Evolutionary conservation across 257 asterid species (phyloP).

Genomic region (Nicotiana tabacum): DNA sequence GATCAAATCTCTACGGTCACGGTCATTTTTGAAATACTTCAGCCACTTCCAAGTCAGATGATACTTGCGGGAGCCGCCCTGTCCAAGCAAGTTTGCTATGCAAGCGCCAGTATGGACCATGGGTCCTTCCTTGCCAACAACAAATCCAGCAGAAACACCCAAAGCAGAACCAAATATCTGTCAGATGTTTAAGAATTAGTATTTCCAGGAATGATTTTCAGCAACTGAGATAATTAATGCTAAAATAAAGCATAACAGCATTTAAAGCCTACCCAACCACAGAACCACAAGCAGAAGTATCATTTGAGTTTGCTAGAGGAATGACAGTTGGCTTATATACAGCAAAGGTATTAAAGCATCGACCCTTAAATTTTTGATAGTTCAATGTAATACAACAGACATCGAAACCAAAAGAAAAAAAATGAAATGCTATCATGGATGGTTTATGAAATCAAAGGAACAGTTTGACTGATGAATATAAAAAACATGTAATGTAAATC

Average conservation of each 20-base stretch:
- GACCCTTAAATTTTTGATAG: not conserved
- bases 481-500: not conserved
- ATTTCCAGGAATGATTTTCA: not conserved
- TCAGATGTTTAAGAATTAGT: not conserved
- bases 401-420: too few species aligned
- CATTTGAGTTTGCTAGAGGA: conserved; percentile 1
- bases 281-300: not conserved
- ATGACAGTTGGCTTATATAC: not conserved
- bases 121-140: conserved; percentile 99
- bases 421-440: not conserved
- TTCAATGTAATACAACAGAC: not conserved
- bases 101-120: conserved; percentile 99
- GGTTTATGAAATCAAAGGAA: not conserved
- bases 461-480: not conserved
- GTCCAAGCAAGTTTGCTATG: conserved; percentile 93
- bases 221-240: not conserved
- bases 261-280: not conserved
- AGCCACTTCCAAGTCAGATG: conserved; percentile 94
- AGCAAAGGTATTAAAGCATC: not conserved
- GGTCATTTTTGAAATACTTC: conserved; percentile 82
- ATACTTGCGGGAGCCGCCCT: conserved; percentile 98
- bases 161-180: conserved; percentile 90
- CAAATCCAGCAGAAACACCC: conserved; percentile 98
- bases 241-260: not conserved
- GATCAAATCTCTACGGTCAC: conserved; percentile 94